These are phyloP conservation scores for Ustilago bromivora DNA, from an alignment of 1,284 basidiomycete genomes.

Conservation along the genomic window DNA sequence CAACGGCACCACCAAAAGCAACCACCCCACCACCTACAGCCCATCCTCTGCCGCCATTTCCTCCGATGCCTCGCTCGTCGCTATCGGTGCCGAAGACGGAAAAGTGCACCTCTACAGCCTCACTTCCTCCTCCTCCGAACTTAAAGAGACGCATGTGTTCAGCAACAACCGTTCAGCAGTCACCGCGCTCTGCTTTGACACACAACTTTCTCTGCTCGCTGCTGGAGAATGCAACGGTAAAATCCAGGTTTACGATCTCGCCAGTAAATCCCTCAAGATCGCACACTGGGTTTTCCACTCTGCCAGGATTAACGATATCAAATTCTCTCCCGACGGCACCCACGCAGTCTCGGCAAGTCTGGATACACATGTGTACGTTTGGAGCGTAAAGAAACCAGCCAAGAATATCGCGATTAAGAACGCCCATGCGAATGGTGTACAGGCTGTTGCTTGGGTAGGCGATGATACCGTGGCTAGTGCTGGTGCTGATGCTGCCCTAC, in stretches of 20 bases:
- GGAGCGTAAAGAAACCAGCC: conserved; percentile 81
- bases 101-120: conserved; percentile 58
- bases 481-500: conserved; percentile 79
- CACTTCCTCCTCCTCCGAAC: conserved; percentile 12
- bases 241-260: conserved; percentile 82
- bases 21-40: conserved; percentile 38
- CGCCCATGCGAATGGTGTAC: conserved; percentile 71
- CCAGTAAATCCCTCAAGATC: conserved; percentile 46
- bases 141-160: conserved; percentile 72
- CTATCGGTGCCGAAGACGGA: conserved; percentile 76
- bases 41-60: conserved; percentile 72
- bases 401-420: conserved; percentile 83
- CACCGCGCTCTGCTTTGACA: conserved; percentile 83
- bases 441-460: conserved; percentile 82
- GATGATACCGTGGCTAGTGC: conserved; percentile 77
- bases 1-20: conserved; percentile 39
- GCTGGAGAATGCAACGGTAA: conserved; percentile 79
- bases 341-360: conserved; percentile 75
- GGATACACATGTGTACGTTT: conserved; percentile 92
- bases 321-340: conserved; percentile 80
- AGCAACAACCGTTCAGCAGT: conserved; percentile 74
- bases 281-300: conserved; percentile 85
- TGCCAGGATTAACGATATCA: conserved; percentile 82
- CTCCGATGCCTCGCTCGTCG: conserved; percentile 73
- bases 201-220: conserved; percentile 80